phyloP scores from a whole-genome alignment of 148 eudicot species.

The Dysphania ambrosioides region DNA sequence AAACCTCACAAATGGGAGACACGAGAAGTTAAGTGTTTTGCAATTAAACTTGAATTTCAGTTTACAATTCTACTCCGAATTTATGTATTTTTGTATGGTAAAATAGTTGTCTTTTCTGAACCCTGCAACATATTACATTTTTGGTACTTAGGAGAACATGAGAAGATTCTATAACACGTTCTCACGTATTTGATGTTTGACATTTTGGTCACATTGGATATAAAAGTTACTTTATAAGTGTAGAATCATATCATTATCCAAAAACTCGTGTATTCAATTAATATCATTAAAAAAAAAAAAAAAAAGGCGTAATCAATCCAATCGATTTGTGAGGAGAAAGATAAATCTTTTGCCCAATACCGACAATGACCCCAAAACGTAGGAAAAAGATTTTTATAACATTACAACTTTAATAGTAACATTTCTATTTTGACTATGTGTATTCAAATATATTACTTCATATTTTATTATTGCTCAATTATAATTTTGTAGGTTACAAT shows the following conservation, averaged over 20 bases:
- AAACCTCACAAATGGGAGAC: no score
- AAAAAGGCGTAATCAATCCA: neutral
- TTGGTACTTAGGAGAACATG: conserved; percentile 6
- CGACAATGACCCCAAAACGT: conserved; percentile 18
- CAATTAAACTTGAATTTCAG: no score
- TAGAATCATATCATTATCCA: conserved; percentile 2
- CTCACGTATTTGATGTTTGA: conserved; percentile 9
- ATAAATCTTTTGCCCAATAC: conserved; percentile 5
- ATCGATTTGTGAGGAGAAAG: neutral
- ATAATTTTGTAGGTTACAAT: no score
- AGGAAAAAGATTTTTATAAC: neutral
- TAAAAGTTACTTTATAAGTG: neutral
- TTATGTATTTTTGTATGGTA: neutral
- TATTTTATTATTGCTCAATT: no score
- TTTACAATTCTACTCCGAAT: neutral
- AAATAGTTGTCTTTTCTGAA: neutral
- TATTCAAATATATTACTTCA: no score
- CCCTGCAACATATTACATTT: conserved; percentile 9
- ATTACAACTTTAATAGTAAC: no score
- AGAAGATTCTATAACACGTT: conserved; percentile 13
- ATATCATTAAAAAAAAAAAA: neutral
- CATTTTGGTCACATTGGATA: neutral
- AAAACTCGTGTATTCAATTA: neutral
- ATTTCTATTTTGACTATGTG: neutral
- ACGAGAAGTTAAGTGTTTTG: no score